These are phyloP conservation scores for Asterophora parasitica DNA, from an alignment of 768 basidiomycete genomes.

Conservation along the genomic window DNA sequence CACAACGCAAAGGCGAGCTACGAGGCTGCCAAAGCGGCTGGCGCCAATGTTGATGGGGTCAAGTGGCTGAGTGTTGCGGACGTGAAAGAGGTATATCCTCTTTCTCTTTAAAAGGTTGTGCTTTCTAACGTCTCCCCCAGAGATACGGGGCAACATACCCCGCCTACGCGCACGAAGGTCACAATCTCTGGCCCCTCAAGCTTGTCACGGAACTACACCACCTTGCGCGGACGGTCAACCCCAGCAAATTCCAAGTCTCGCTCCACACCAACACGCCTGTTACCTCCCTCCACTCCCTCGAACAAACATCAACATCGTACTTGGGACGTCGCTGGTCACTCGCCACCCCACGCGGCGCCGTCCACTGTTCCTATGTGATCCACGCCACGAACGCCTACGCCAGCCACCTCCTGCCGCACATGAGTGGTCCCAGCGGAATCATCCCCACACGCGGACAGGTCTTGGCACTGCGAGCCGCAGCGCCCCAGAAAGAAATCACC, in stretches of 20 bases:
- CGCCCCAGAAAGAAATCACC: conserved; percentile 33
- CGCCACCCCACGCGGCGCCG: conserved; percentile 59
- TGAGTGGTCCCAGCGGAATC: conserved; percentile 51
- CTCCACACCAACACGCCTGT: conserved; percentile 78
- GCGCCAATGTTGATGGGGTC: conserved; percentile 39
- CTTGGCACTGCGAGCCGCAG: conserved; percentile 35
- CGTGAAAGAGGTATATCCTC: conserved; percentile 38
- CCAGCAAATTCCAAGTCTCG: conserved; percentile 35
- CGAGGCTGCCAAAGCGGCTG: conserved; percentile 48
- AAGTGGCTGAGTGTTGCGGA: conserved; percentile 44
- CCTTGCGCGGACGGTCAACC: conserved; percentile 27
- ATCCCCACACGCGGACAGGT: conserved; percentile 74
- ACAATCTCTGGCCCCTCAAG: conserved; percentile 80
- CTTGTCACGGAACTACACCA: conserved; percentile 65
- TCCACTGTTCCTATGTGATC: conserved; percentile 60
- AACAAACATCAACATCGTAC: conserved; percentile 5
- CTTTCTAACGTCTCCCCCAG: conserved; percentile 16
- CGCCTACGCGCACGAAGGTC: conserved; percentile 43
- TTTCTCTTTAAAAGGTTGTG: neutral
- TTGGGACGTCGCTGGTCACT: conserved; percentile 44
- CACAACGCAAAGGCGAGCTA: conserved; percentile 37
- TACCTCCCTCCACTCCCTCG: conserved; percentile 34
- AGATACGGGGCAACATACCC: conserved; percentile 46
- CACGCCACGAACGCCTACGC: conserved; percentile 89
- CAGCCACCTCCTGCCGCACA: conserved; percentile 67